Conservation (phyloP, 2,329 filamentous ascomycete species). For the Passalora sequoiae region DNA sequence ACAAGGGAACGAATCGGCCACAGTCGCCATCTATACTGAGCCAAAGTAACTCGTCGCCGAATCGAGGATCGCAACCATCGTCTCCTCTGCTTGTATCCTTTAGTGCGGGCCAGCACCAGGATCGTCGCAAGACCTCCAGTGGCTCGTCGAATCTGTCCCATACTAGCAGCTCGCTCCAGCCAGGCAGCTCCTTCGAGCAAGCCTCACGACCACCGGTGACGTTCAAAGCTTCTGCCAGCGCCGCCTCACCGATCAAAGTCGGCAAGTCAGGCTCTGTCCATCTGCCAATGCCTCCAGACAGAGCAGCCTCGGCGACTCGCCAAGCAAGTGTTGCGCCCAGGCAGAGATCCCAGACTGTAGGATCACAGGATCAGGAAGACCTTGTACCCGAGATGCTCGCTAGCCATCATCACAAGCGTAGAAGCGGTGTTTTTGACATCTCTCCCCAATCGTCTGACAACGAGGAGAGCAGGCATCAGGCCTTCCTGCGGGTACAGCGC, state of each 20-base stretch:
- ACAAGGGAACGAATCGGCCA: slow-evolving; percentile 70
- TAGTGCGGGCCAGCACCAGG: slow-evolving; percentile 73
- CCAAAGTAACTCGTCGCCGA: slow-evolving; percentile 81
- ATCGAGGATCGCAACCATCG: slow-evolving; percentile 73
- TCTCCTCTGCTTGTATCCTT: slow-evolving; percentile 96
- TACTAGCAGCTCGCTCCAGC: slow-evolving; percentile 63
- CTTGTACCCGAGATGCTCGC: slow-evolving; percentile 59
- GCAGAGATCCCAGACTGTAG: slow-evolving; percentile 85
- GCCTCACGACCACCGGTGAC: slow-evolving; percentile 55
- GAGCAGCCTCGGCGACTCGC: slow-evolving; percentile 28
- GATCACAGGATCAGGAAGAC: slow-evolving; percentile 74
- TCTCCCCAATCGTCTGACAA: slow-evolving; percentile 97
- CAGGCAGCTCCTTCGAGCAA: slow-evolving; percentile 63
- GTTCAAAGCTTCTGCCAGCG: slow-evolving; percentile 48
- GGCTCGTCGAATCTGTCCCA: slow-evolving; percentile 79
- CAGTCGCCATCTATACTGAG: slow-evolving; percentile 78
- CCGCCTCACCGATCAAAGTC: slow-evolving; percentile 51
- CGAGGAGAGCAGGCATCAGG: slow-evolving; percentile 87
- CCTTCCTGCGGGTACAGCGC: slow-evolving; percentile 82
- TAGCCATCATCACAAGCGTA: slow-evolving; percentile 71
- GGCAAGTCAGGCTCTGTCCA: slow-evolving; percentile 44
- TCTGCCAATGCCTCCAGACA: slow-evolving; percentile 46
- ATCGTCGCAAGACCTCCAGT: slow-evolving; percentile 87
- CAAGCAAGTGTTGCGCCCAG: slow-evolving; percentile 45
- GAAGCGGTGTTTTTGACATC: slow-evolving; percentile 92